Evolutionary conservation across 805 yeast species (phyloP).

Genomic region (Ogataea nitratoaversa): DNA sequence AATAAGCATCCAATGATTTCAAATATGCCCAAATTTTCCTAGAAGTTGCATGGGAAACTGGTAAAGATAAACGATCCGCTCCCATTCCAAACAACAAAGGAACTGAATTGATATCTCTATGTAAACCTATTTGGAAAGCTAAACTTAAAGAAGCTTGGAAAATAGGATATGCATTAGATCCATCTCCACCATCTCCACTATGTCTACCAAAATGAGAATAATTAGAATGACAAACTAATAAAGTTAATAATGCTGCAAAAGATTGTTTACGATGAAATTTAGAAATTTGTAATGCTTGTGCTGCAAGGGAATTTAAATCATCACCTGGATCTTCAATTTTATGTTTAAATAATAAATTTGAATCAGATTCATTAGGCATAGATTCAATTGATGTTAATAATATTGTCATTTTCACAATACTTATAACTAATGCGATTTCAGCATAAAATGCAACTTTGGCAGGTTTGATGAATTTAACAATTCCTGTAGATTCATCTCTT

Average conservation of each 20-base stretch:
- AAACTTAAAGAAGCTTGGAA: slow-evolving; percentile 9
- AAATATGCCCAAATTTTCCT: slow-evolving; percentile 15
- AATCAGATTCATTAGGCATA: not conserved
- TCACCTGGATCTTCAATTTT: slow-evolving; percentile 4
- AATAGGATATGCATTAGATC: slow-evolving; percentile 10
- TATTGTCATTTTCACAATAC: slow-evolving; percentile 8
- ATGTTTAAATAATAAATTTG: not conserved
- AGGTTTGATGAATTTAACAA: slow-evolving; percentile 6
- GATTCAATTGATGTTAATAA: slow-evolving; percentile 4
- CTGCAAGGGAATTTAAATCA: slow-evolving; percentile 7
- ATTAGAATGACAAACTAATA: slow-evolving; percentile 8
- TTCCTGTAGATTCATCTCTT: slow-evolving; percentile 3
- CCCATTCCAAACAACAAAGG: slow-evolving; percentile 3
- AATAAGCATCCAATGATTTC: slow-evolving; percentile 16
- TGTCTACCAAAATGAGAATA: slow-evolving; percentile 3
- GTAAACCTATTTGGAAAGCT: slow-evolving; percentile 20
- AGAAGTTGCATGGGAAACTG: slow-evolving; percentile 5
- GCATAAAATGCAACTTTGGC: slow-evolving; percentile 9
- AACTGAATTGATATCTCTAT: slow-evolving; percentile 13
- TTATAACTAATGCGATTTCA: slow-evolving; percentile 15
- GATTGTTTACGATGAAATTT: slow-evolving; percentile 14
- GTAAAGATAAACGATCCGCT: not conserved
- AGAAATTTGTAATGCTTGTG: slow-evolving; percentile 8
- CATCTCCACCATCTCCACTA: slow-evolving; percentile 17
- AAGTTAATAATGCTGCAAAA: slow-evolving; percentile 11